Conservation (phyloP, 257 asterid species). For the Przewalskia tangutica region DNA sequence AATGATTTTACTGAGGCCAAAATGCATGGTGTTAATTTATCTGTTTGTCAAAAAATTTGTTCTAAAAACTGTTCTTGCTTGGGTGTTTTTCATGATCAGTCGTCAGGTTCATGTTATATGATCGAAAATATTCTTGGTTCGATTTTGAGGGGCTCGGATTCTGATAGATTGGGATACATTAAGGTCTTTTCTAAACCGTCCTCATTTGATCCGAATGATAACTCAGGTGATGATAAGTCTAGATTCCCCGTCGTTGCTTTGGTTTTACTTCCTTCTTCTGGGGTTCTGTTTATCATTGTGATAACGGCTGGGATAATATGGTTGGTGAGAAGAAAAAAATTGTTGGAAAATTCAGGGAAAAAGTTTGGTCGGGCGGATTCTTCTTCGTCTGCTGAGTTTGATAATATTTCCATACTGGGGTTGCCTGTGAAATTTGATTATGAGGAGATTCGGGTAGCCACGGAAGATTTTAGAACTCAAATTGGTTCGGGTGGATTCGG, state of each 20-base stretch:
- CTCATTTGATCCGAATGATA: constrained; percentile 1
- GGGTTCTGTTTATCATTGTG: constrained; percentile 23
- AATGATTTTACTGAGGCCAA: constrained; percentile 42
- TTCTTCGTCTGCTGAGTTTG: constrained; percentile 25
- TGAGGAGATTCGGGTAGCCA: constrained; percentile 44
- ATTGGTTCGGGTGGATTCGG: constrained; percentile 80
- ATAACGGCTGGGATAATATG: constrained; percentile 24
- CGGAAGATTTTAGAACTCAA: constrained; percentile 39
- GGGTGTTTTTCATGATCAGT: constrained; percentile 44
- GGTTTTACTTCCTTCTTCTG: constrained; percentile 47
- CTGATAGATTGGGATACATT: constrained; percentile 30
- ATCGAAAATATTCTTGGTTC: constrained; percentile 48
- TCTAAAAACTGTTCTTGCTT: constrained; percentile 53
- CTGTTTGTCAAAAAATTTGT: constrained; percentile 53
- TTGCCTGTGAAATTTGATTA: constrained; percentile 47
- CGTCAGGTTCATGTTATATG: constrained; percentile 54
- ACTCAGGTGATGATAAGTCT: background rate
- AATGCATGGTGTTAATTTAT: constrained; percentile 22
- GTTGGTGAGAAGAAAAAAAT: constrained; percentile 17
- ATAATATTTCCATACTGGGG: constrained; percentile 42
- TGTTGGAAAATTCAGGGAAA: constrained; percentile 9
- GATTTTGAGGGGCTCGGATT: constrained; percentile 17
- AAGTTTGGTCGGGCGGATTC: constrained; percentile 13
- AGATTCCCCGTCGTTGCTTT: constrained; percentile 33
- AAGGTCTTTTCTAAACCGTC: constrained; percentile 22